Evolutionary conservation across 768 basidiomycete genomes (phyloP).

Genomic region (Leccinellum albellum): DNA sequence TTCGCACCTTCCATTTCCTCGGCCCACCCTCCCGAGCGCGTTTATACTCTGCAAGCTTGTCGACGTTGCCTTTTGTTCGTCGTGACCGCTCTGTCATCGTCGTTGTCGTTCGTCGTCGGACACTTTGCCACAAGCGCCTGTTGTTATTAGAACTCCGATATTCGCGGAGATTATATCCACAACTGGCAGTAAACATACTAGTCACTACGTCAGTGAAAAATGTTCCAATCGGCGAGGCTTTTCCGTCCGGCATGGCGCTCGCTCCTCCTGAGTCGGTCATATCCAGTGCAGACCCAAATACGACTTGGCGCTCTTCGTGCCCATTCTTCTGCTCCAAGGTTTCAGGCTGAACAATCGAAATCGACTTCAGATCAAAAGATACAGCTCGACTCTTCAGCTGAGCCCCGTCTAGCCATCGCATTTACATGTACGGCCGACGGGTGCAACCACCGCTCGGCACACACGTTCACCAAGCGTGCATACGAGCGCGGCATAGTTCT

Average conservation of each 20-base stretch:
- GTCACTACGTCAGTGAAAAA: not conserved
- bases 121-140: constrained; percentile 30
- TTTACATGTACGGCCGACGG: constrained; percentile 81
- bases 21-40: constrained; percentile 56
- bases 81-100: constrained; percentile 29
- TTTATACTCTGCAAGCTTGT: constrained; percentile 58
- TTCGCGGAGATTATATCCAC: constrained; percentile 15
- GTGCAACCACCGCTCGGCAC: constrained; percentile 79
- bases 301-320: constrained; percentile 28
- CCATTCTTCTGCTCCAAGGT: constrained; percentile 12
- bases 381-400: constrained; percentile 36
- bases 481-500: constrained; percentile 90
- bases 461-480: constrained; percentile 79
- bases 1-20: constrained; percentile 54
- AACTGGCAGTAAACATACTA: too few relatives aligned
- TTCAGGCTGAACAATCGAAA: not conserved
- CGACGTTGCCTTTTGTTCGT: constrained; percentile 22
- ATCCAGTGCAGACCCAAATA: constrained; percentile 36
- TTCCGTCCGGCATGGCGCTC: constrained; percentile 44
- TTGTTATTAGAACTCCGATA: constrained; percentile 21
- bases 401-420: constrained; percentile 68
- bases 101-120: constrained; percentile 1
- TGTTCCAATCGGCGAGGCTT: not conserved
- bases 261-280: constrained; percentile 28
- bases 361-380: constrained; percentile 5